Conservation (phyloP, 352 stramenopile genomes). For the Pythium rhizo-oryzae region DNA sequence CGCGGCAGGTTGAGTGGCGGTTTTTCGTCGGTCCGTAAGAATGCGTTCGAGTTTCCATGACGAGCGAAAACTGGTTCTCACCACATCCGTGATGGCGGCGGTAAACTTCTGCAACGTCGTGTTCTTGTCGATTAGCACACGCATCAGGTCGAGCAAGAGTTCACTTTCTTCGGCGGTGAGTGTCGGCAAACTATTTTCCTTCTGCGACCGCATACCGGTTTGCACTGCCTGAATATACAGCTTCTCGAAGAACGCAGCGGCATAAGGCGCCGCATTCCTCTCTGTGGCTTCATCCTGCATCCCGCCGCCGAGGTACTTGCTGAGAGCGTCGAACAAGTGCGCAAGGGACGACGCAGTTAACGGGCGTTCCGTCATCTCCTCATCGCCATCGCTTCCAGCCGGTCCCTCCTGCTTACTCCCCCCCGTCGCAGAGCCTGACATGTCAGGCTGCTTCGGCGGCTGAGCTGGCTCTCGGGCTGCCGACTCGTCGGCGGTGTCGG, state of each 20-base stretch:
- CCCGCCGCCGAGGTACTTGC: neutral
- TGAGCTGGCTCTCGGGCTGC: neutral
- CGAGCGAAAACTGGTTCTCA: neutral
- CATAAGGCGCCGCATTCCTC: neutral
- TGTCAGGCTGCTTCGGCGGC: neutral
- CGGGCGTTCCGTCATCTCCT: neutral
- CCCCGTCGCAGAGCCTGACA: neutral
- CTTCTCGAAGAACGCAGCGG: neutral
- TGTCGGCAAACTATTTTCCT: neutral
- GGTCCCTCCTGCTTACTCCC: slow-evolving; percentile 2
- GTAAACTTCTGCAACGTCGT: neutral
- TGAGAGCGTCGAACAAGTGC: neutral
- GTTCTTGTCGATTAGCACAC: neutral
- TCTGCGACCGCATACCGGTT: neutral
- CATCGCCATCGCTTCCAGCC: neutral
- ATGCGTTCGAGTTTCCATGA: slow-evolving; percentile 1
- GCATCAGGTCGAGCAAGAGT: neutral
- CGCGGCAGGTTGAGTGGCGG: neutral
- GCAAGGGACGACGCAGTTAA: neutral
- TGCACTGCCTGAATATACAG: neutral
- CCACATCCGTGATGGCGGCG: slow-evolving; percentile 2
- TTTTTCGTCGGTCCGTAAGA: neutral
- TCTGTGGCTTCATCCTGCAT: neutral
- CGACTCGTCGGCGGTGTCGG: neutral
- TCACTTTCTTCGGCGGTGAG: neutral